A percentile compares a stretch with the other conserved stretches of the same genome.
Conservation (phyloP, 345 rosid genomes). For the Populus nigra region DNA sequence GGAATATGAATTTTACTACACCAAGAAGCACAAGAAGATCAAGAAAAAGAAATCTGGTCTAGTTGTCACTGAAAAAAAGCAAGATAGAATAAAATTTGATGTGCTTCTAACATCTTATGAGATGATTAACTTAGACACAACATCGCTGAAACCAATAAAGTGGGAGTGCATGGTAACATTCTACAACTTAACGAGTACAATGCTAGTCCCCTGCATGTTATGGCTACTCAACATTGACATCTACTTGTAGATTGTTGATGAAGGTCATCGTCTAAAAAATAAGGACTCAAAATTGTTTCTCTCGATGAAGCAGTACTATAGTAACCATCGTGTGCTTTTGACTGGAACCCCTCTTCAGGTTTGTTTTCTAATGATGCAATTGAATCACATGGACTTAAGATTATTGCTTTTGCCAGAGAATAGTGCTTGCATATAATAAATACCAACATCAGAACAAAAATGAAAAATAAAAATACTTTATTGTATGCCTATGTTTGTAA, state of each 20-base stretch:
- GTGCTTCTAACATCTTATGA: slow-evolving; percentile 98
- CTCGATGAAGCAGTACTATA: slow-evolving; percentile 84
- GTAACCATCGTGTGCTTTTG: slow-evolving; percentile 86
- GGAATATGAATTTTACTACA: slow-evolving; percentile 87
- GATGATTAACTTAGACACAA: slow-evolving; percentile 85
- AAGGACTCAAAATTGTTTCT: slow-evolving; percentile 94
- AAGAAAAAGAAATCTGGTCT: slow-evolving; percentile 94
- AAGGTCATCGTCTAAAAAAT: slow-evolving; percentile 98
- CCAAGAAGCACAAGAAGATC: slow-evolving; percentile 66
- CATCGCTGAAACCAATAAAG: slow-evolving; percentile 80
- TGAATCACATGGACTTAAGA: not conserved
- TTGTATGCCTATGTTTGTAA: not conserved
- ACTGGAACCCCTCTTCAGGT: slow-evolving; percentile 99
- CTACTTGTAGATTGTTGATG: slow-evolving; percentile 86
- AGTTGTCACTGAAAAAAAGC: slow-evolving; percentile 71
- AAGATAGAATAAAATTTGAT: slow-evolving; percentile 94
- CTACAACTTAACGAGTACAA: slow-evolving; percentile 11
- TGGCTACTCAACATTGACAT: slow-evolving; percentile 26
- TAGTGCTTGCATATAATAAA: not conserved
- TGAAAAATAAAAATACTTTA: not conserved
- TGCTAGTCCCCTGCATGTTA: slow-evolving; percentile 10
- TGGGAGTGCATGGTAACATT: slow-evolving; percentile 97
- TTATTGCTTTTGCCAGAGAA: slow-evolving; percentile 8
- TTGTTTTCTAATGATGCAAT: slow-evolving; percentile 15
- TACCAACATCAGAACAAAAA: not conserved